These are phyloP conservation scores for Triangularia setosa DNA, from an alignment of 2,329 filamentous ascomycete species.

Conservation along the genomic window DNA sequence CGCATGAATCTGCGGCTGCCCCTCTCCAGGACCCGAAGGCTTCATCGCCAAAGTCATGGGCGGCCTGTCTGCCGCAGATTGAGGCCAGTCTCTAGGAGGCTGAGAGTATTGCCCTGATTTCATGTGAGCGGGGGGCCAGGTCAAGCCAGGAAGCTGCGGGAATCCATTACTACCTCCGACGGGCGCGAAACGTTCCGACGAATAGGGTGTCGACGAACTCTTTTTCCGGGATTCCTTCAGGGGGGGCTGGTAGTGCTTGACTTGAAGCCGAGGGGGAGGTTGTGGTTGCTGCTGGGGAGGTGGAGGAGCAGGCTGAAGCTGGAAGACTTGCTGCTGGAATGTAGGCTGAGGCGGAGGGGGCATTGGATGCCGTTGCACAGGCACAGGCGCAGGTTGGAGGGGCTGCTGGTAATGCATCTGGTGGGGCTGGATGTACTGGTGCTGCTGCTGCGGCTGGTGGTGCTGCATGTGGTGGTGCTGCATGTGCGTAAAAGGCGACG, in stretches of 20 bases:
- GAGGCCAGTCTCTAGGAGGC: slow-evolving; percentile 31
- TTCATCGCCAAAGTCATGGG: slow-evolving; percentile 29
- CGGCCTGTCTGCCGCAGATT: slow-evolving; percentile 19
- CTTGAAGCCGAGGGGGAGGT: slow-evolving; percentile 13
- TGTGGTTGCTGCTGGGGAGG: slow-evolving; percentile 8
- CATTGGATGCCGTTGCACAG: slow-evolving; percentile 13
- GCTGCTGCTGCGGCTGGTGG: slow-evolving; percentile 2
- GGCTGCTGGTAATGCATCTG: slow-evolving; percentile 29
- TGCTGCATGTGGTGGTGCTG: background rate
- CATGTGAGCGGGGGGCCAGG: slow-evolving; percentile 31
- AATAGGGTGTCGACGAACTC: slow-evolving; percentile 19
- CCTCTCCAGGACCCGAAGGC: slow-evolving; percentile 20
- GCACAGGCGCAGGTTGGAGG: slow-evolving; percentile 8
- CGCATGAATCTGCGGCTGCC: slow-evolving; percentile 35
- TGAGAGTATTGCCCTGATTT: slow-evolving; percentile 36
- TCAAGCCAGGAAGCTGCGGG: slow-evolving; percentile 29
- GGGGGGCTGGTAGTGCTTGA: slow-evolving; percentile 20
- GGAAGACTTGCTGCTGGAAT: slow-evolving; percentile 16
- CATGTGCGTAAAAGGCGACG: slow-evolving; percentile 17
- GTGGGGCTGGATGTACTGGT: slow-evolving; percentile 22
- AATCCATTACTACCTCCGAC: slow-evolving; percentile 30
- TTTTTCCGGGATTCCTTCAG: slow-evolving; percentile 25
- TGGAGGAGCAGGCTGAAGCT: background rate
- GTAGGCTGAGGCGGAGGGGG: background rate
- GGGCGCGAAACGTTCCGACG: slow-evolving; percentile 28